A percentile compares a stretch with the other conserved stretches of the same genome.
Evolutionary conservation across 1,284 basidiomycete genomes (phyloP).

Genomic region (Hemileia vastatrix): DNA sequence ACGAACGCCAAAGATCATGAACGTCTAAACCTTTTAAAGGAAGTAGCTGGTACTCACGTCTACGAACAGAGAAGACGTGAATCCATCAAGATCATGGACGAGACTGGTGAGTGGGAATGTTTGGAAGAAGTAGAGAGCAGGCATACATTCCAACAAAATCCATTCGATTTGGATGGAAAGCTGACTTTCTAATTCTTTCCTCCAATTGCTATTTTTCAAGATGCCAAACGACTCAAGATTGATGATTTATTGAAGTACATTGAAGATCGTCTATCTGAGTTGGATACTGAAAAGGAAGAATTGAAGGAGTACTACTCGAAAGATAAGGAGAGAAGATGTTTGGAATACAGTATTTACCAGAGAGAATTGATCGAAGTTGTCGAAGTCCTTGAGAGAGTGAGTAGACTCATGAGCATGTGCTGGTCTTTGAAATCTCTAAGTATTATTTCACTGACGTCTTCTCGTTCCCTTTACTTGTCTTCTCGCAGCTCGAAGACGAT

Average conservation of each 20-base stretch:
- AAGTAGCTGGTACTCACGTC: constrained; percentile 95
- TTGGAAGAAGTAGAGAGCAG: neutral
- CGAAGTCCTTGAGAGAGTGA: constrained; percentile 62
- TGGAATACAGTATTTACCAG: constrained; percentile 91
- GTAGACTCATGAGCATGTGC: constrained; percentile 42
- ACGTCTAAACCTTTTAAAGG: constrained; percentile 82
- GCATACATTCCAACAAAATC: neutral
- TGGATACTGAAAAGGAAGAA: constrained; percentile 96
- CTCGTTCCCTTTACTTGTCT: neutral
- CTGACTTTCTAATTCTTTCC: neutral
- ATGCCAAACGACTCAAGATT: constrained; percentile 82
- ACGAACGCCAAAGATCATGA: constrained; percentile 97
- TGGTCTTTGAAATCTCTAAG: neutral
- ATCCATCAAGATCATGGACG: constrained; percentile 88
- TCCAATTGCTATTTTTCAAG: constrained; percentile 38
- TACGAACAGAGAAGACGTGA: constrained; percentile 91
- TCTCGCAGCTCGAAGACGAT: constrained; percentile 54
- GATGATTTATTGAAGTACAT: constrained; percentile 82
- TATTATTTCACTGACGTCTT: neutral
- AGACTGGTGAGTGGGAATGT: constrained; percentile 64
- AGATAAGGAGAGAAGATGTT: constrained; percentile 83
- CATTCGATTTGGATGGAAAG: neutral
- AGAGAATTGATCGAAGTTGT: constrained; percentile 80
- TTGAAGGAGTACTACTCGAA: constrained; percentile 91
- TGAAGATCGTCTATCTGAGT: constrained; percentile 74